These are phyloP conservation scores for Arabidopsis thaliana DNA, from an alignment of 345 rosid genomes.

Conservation along the genomic window DNA sequence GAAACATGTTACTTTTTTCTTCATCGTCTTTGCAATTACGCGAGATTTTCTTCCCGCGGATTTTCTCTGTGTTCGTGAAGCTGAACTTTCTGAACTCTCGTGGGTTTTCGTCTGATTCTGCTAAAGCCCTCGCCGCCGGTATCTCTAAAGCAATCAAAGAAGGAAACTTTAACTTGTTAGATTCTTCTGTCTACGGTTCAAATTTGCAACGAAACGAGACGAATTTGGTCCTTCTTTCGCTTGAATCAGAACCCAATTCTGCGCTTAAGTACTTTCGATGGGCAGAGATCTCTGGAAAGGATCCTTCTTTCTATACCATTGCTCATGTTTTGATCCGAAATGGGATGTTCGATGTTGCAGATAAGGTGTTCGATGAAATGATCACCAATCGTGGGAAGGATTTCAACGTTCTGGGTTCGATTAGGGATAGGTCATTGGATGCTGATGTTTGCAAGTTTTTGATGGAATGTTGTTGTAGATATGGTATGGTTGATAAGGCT, in stretches of 20 bases:
- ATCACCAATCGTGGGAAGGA: conserved; percentile 23
- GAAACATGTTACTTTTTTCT: conserved; percentile 25
- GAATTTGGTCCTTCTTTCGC: conserved; percentile 39
- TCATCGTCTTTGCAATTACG: conserved; percentile 15
- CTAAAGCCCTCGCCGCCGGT: conserved; percentile 15
- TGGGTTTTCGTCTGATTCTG: conserved; percentile 12
- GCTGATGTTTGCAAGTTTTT: conserved; percentile 46
- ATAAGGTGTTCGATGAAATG: conserved; percentile 52
- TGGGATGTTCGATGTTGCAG: conserved; percentile 47
- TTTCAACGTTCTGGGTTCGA: conserved; percentile 31
- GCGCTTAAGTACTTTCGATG: conserved; percentile 43
- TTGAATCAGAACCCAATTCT: conserved; percentile 37
- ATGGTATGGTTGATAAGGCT: conserved; percentile 47
- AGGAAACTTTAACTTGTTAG: conserved; percentile 21
- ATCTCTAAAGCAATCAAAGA: conserved; percentile 35
- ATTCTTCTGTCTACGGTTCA: not conserved
- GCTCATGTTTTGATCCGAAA: conserved; percentile 46
- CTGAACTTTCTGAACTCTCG: not conserved
- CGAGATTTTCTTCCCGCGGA: conserved; percentile 23
- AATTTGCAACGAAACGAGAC: conserved; percentile 23
- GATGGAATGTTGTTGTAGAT: conserved; percentile 47
- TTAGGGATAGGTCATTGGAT: conserved; percentile 21
- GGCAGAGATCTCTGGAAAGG: conserved; percentile 23
- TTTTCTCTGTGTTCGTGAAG: not conserved
- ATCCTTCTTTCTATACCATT: conserved; percentile 46